Conservation (phyloP, 2,329 filamentous ascomycete species). For the Neoarthrinium moseri region DNA sequence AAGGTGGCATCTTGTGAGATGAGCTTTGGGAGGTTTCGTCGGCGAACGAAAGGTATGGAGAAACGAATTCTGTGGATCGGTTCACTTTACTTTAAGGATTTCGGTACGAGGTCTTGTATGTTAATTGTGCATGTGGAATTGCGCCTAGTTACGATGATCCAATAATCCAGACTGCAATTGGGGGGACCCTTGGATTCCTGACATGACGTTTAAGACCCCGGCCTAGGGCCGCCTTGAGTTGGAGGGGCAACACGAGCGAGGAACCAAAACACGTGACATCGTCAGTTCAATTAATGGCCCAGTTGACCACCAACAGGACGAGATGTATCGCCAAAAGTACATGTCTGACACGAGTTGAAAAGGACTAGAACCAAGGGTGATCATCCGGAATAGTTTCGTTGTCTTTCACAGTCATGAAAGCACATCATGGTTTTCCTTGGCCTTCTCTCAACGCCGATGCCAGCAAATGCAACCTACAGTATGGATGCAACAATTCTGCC, state of each 20-base stretch:
- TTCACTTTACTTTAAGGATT: background rate
- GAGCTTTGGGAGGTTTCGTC: background rate
- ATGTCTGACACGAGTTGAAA: background rate
- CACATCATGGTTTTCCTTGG: background rate
- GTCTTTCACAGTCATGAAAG: background rate
- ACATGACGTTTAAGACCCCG: constrained; percentile 10
- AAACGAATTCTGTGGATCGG: background rate
- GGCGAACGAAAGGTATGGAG: background rate
- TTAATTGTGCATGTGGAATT: too few relatives aligned
- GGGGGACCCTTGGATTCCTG: background rate
- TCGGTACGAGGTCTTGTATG: too few relatives aligned
- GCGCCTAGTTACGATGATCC: too few relatives aligned
- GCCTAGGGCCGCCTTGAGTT: constrained; percentile 4
- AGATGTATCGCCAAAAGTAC: background rate
- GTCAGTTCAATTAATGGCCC: background rate
- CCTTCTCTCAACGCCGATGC: constrained; percentile 2
- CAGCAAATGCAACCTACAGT: background rate
- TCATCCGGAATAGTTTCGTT: too few relatives aligned
- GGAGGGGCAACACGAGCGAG: constrained; percentile 12
- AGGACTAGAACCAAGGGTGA: too few relatives aligned
- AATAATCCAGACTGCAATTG: background rate
- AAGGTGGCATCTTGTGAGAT: constrained; percentile 9
- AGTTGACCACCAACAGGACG: background rate
- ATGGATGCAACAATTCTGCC: background rate
- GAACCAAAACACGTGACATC: constrained; percentile 11